Evolutionary conservation across 225 moss, liverwort and hornwort species (phyloP), one percentile per base, ranked within the genome.

Genomic region (Pseudisothecium myosuroides): DNA sequence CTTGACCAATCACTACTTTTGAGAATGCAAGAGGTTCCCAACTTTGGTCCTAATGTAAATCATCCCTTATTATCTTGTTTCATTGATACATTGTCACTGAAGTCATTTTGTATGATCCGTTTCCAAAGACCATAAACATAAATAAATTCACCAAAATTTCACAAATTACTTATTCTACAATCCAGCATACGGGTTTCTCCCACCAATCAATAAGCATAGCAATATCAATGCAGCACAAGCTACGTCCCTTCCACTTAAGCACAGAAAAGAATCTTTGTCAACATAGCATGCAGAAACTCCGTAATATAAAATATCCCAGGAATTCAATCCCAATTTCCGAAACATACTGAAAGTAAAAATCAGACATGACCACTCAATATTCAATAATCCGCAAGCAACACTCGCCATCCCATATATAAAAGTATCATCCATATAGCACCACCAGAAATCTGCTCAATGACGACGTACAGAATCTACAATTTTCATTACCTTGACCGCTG

Each of bases 391-490:
- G 63, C 37, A 21, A 83, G 66, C 80, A 60, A 67, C 64, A 85
- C 66, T 69, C 78, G 59, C 82, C 82, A 89, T 85, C 87, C 41
- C 84, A 83, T 52, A 77, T 52, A 50, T 64, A 60, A 89, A 87
- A 82, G 69, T 71, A 87, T 74, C 73, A 65, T 82, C 86, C 88
- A 72, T 64, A 23, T 54, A 76, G 63, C 63, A 54, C 89, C 83
- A 80, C 65, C 87, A 76, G 65, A 84, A 63, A 55, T 82, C 64
- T 85, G 82, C 76, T 85, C 78, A 83, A 87, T 85, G 62, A 85
- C 81, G 49, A 92, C 67, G 59, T 92, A 91, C 91, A 92, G 85
- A 92, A 91, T 91, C 92, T 92, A 91, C 91, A 92, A 87, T 71
- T 92, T 90, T 89, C 89, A 91, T 91, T 89, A 90, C 88, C 93